A percentile compares a stretch with the other conserved stretches of the same genome.
These are phyloP conservation scores for Parascedosporium putredinis DNA, from an alignment of 2,329 filamentous ascomycete species.

Conservation along the genomic window DNA sequence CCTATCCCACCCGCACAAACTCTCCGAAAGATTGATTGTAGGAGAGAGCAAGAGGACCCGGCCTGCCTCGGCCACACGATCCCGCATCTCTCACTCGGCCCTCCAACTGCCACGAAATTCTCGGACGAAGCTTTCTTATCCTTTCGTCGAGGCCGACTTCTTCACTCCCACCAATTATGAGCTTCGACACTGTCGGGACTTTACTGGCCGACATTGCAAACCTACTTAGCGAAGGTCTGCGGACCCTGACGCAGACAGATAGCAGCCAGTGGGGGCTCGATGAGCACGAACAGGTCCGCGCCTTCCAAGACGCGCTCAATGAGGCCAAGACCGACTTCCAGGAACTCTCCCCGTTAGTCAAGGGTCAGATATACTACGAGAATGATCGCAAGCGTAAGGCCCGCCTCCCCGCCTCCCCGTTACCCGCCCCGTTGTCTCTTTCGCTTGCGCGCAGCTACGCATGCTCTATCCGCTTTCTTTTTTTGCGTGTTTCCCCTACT, in stretches of 20 bases:
- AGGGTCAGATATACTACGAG: constrained; percentile 47
- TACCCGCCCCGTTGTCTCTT: too few species aligned
- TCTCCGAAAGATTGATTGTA: too few species aligned
- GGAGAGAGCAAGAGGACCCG: too few species aligned
- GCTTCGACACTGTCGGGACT: constrained; percentile 43
- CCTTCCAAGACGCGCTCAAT: constrained; percentile 44
- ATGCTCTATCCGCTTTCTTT: not conserved
- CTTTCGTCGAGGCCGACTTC: not conserved
- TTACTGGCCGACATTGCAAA: constrained; percentile 48
- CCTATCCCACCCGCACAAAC: too few species aligned
- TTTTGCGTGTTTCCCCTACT: not conserved
- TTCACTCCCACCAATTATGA: constrained; percentile 16
- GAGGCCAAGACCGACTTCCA: constrained; percentile 52
- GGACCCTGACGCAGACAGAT: constrained; percentile 45
- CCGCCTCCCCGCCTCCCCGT: too few species aligned
- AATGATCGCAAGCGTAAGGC: constrained; percentile 44
- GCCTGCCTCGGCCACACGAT: too few species aligned
- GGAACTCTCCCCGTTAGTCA: constrained; percentile 42
- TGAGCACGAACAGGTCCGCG: constrained; percentile 48
- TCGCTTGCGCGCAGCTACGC: not conserved
- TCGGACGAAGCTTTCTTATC: not conserved
- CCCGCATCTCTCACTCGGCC: not conserved
- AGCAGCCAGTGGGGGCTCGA: constrained; percentile 48
- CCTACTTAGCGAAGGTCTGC: constrained; percentile 40
- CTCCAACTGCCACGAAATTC: not conserved